Evolutionary conservation across 2,329 filamentous ascomycete species (phyloP), one percentile per base, ranked within the genome.

Genomic region (Shiraia sp.): DNA sequence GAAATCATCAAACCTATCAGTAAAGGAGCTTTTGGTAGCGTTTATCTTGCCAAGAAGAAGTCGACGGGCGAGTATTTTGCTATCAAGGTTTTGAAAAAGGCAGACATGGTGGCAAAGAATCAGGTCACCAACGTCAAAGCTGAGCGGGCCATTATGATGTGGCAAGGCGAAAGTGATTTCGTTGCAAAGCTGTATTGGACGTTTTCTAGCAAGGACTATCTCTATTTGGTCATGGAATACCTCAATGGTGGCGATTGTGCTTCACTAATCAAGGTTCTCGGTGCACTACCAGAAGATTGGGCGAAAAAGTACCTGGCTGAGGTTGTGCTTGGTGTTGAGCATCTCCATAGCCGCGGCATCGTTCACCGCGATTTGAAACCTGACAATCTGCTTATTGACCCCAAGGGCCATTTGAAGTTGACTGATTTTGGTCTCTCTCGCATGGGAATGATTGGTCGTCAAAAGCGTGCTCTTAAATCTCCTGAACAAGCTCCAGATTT

Each of bases 41-140:
- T 99, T 6, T 99, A 99, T 64, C 74, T 99, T 23, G 92, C 93
- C 1, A 99, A 97, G 74, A 99, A 99, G 78, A 97, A 96, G 70
- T 93, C 90, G 0, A 99, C 95, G 0, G 92, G 91, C 32, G 93
- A 99, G 62, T 99, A 99, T 69, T 99, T 92, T 68, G 93, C 93
- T 8, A 97, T 99, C 74, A 99, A 99, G 66, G 93, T 97, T 1
- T 72, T 99, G 45, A 97, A 97, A 67, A 99, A 99, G 72, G 91
- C 93, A n/a, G 93, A 99, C 75, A 99, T 99, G 93, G 90, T 99
- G 49, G 93, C 93, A 48, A 99, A 99, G 72, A 99, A 99, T 68
- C 93, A 99, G 67, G 91, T 99, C 57, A 96, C 93, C 55, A 99
- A 99, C 63, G 93, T 99, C 62, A 97, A 99, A 72, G 93, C 95